Base-by-base conservation (phyloP, 2,329 filamentous ascomycete species). In the Nakataea oryzae region DNA sequence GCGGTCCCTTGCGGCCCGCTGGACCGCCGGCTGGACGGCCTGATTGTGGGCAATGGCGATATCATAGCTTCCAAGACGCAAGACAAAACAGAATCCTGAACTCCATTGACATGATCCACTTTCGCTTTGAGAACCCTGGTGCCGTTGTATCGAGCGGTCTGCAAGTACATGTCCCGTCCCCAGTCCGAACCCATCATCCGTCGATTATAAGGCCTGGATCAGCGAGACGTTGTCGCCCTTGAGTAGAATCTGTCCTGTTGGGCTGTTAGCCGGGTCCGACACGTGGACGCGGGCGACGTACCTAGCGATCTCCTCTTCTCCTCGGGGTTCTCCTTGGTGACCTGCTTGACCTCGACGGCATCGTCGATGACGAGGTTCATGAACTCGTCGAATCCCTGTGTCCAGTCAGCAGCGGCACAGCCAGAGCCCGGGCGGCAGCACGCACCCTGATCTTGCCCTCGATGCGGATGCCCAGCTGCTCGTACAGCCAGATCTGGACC, bases 291-390 rank as follows among this genome's bases (percentile, higher is more conserved):
- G 24, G 2, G 24, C 14, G 24, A 17, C 82, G 65, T 82, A 96
- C 93, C 93, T 61, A 97, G 75, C 56, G 86, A 81, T 75, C 90
- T 86, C 73, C 93, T 84, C 67, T 85, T 86, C 77, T 96, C 93
- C 67, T 88, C 86, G 55, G 81, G 74, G 68, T 90, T 88, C 21
- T 85, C 86, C 80, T 96, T 96, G 65, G 89, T 92, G 62, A 90
- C 81, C 72, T 91, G 84, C 74, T 88, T 90, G 57, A 99, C 92
- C 77, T 97, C 93, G 63, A 97, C 86, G 32, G 95, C 95, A 69
- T 99, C 92, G 72, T 99, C 95, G 62, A 73, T 67, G 54, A 97
- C 95, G 59, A 99, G 81, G 78, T 99, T 99, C 93, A 99, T 97
- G 79, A 97, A 99, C 76, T 99, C 95, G 74, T 99, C 95, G 68